These are phyloP conservation scores for Rhizomucor miehei DNA, from an alignment of 371 early-diverging fungal genomes.

Conservation along the genomic window DNA sequence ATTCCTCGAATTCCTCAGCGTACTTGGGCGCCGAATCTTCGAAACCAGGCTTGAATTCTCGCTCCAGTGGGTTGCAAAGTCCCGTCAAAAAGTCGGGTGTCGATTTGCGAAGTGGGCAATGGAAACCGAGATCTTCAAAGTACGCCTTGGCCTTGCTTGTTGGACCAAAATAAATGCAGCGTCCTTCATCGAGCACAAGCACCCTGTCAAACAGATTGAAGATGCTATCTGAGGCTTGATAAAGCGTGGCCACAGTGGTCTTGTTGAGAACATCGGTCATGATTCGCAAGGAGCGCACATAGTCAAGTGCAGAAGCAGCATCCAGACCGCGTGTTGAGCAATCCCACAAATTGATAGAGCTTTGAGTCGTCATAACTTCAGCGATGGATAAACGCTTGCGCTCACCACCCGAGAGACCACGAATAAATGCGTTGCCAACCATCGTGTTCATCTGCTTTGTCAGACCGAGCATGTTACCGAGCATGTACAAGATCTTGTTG, in stretches of 20 bases:
- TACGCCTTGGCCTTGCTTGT: conserved; percentile 60
- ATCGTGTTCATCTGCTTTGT: conserved; percentile 73
- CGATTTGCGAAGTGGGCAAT: conserved; percentile 69
- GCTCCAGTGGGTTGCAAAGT: conserved; percentile 60
- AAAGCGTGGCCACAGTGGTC: conserved; percentile 63
- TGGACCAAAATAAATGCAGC: conserved; percentile 74
- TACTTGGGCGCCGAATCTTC: conserved; percentile 45
- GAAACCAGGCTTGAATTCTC: conserved; percentile 51
- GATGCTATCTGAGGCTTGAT: conserved; percentile 74
- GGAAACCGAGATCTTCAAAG: conserved; percentile 65
- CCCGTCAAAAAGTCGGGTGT: conserved; percentile 79
- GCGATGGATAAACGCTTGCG: conserved; percentile 87
- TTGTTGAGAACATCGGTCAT: conserved; percentile 61
- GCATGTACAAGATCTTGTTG: conserved; percentile 42
- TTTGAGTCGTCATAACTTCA: conserved; percentile 78
- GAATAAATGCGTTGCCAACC: conserved; percentile 80
- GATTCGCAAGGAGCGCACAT: conserved; percentile 65
- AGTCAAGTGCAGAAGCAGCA: conserved; percentile 83
- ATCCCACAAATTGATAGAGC: conserved; percentile 79
- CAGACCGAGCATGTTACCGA: conserved; percentile 70
- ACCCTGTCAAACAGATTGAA: conserved; percentile 77
- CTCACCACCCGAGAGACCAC: conserved; percentile 86
- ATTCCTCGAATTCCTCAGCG: conserved; percentile 44
- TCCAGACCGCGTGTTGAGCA: conserved; percentile 91
- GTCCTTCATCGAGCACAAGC: conserved; percentile 67